Percentiles rank a stretch among this genome's conserved stretches.
Evolutionary conservation across 768 basidiomycete genomes (phyloP).

Genomic region (Tylopilus balloui): DNA sequence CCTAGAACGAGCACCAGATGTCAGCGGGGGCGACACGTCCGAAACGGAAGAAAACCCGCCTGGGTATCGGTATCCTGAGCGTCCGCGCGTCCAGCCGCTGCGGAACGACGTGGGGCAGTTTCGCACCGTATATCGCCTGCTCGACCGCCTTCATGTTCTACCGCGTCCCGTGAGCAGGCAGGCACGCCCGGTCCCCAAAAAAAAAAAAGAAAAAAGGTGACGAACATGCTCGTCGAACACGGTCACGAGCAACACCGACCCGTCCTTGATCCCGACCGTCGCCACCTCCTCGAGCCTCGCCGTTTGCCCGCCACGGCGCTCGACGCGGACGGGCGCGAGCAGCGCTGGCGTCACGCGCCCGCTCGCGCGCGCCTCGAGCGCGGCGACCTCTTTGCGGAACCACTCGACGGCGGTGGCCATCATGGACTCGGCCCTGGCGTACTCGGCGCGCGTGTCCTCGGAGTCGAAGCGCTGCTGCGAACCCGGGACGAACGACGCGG

Average conservation of each 20-base stretch:
- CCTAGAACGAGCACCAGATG: conserved; percentile 33
- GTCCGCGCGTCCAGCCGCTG: conserved; percentile 69
- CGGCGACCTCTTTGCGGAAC: conserved; percentile 75
- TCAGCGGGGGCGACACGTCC: not conserved
- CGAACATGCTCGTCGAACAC: conserved; percentile 76
- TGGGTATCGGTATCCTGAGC: conserved; percentile 76
- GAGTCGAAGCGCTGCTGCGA: conserved; percentile 60
- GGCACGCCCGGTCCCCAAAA: not conserved
- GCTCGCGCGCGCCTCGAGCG: conserved; percentile 62
- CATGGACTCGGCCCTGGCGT: conserved; percentile 54
- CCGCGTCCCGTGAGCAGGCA: conserved; percentile 26
- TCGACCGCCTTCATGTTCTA: conserved; percentile 78
- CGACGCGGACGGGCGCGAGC: conserved; percentile 64
- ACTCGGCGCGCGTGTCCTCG: conserved; percentile 52
- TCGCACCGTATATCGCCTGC: conserved; percentile 69
- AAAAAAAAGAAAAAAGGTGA: not conserved
- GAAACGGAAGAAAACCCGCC: conserved; percentile 38
- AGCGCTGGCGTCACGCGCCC: conserved; percentile 75
- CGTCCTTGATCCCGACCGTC: conserved; percentile 78
- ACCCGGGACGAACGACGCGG: conserved; percentile 59
- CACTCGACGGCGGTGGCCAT: conserved; percentile 67
- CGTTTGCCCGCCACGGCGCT: conserved; percentile 36
- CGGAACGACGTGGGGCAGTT: conserved; percentile 66
- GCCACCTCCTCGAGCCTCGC: conserved; percentile 65
- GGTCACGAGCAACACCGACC: conserved; percentile 66